Evolutionary conservation across 2,329 filamentous ascomycete genomes (phyloP).

Genomic region (Paecilomyces formosus): DNA sequence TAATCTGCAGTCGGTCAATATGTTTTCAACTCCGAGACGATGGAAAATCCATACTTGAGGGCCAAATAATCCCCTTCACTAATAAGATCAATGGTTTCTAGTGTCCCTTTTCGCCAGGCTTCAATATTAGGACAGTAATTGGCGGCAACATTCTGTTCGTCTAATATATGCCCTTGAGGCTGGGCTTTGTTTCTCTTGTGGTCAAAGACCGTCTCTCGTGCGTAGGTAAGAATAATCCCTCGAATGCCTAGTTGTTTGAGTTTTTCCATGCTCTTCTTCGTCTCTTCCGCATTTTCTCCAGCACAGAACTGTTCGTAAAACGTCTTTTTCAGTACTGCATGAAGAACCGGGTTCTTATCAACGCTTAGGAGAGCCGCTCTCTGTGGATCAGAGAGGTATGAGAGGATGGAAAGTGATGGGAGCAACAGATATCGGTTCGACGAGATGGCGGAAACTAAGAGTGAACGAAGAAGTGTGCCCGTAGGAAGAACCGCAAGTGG

Average conservation of each 20-base stretch:
- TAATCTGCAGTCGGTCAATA: background rate
- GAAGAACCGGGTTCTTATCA: slow-evolving; percentile 66
- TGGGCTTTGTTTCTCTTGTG: slow-evolving; percentile 14
- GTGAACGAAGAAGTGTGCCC: slow-evolving; percentile 31
- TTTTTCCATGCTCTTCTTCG: slow-evolving; percentile 54
- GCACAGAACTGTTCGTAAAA: slow-evolving; percentile 87
- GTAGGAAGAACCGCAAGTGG: slow-evolving; percentile 25
- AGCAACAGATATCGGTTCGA: slow-evolving; percentile 53
- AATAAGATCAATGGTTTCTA: slow-evolving; percentile 56
- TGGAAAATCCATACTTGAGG: slow-evolving; percentile 41
- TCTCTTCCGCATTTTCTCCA: slow-evolving; percentile 64
- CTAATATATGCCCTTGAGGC: background rate
- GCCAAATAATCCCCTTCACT: slow-evolving; percentile 55
- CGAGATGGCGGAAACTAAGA: slow-evolving; percentile 41
- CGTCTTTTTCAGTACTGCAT: slow-evolving; percentile 55
- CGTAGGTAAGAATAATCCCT: slow-evolving; percentile 79
- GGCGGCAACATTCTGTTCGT: slow-evolving; percentile 8
- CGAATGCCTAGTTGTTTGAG: slow-evolving; percentile 70
- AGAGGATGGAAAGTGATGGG: slow-evolving; percentile 63
- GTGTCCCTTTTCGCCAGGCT: slow-evolving; percentile 66
- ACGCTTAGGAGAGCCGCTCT: slow-evolving; percentile 52
- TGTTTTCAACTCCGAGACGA: background rate
- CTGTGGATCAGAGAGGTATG: slow-evolving; percentile 55
- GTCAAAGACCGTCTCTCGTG: slow-evolving; percentile 66
- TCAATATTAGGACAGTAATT: slow-evolving; percentile 16